Conservation (phyloP, 768 basidiomycete species). For the Amanita pallidorosea region DNA sequence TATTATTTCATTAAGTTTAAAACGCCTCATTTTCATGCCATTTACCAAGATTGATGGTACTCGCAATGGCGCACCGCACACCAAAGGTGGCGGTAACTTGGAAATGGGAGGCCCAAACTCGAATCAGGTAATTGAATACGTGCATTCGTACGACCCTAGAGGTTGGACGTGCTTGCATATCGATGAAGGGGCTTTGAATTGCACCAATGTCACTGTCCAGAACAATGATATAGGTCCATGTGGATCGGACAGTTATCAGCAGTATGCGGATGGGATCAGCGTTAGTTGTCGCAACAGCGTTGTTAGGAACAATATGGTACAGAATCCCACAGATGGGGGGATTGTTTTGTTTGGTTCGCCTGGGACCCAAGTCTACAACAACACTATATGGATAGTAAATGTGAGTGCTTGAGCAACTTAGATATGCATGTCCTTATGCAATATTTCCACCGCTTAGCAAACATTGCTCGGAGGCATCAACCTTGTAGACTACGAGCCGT, state of each 20-base stretch:
- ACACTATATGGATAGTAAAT: slow-evolving; percentile 62
- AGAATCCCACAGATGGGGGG: slow-evolving; percentile 69
- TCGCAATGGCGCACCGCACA: slow-evolving; percentile 41
- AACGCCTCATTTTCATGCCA: not conserved
- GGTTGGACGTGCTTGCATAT: slow-evolving; percentile 81
- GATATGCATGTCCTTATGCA: not conserved
- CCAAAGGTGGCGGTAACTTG: slow-evolving; percentile 63
- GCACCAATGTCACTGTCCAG: slow-evolving; percentile 54
- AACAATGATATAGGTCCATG: slow-evolving; percentile 82
- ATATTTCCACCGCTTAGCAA: slow-evolving; percentile 26
- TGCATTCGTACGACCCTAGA: slow-evolving; percentile 66
- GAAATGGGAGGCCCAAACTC: slow-evolving; percentile 75
- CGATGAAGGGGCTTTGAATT: slow-evolving; percentile 54
- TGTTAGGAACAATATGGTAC: slow-evolving; percentile 59
- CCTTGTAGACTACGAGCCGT: slow-evolving; percentile 64
- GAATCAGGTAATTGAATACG: slow-evolving; percentile 67
- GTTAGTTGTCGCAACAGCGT: slow-evolving; percentile 53
- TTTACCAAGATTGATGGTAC: slow-evolving; percentile 59
- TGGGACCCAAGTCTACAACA: slow-evolving; percentile 63
- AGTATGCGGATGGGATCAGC: slow-evolving; percentile 83
- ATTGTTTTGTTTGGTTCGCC: slow-evolving; percentile 73
- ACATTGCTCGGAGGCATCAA: slow-evolving; percentile 72
- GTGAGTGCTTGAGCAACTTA: slow-evolving; percentile 24
- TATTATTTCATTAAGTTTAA: slow-evolving; percentile 10
- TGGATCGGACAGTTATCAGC: slow-evolving; percentile 48